Evolutionary conservation across 495 filamentous ascomycete species (phyloP), one percentile per base, ranked within the genome.

Genomic region (Penicillium simplicissimum): DNA sequence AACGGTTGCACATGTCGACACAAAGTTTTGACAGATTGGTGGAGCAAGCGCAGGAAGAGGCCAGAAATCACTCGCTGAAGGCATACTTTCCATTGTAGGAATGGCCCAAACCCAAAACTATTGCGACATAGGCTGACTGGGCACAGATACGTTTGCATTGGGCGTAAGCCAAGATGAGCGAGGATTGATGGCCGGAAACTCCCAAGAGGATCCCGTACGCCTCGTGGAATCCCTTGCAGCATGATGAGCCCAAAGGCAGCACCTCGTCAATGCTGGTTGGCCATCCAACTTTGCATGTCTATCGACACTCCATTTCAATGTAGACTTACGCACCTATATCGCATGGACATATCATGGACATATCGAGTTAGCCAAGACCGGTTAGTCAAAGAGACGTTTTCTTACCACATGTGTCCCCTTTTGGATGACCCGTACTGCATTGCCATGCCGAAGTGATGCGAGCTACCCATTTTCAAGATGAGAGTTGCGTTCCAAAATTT

Each of bases 71-170:
- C 47, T 79, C 78, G 34, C 77, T 88, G 62, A 93, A 88, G 79
- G 85, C 89, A 58, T 93, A 93, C 71, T 91, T 92, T 61, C 89
- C 88, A 43, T 71, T 92, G 87, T 92, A 71, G 75, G 88, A 82
- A 8, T 37, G 25, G 51, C 11, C 13, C 45, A 11, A 17, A 55
- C 9, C 17, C 8, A 0, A 42, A 11, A 31, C 2, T 34, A 17
- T 31, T 11, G 40, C 28, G 48, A 33, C 45, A 25, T 71, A 74
- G 59, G 73, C 68, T 55, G 36, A 55, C 37, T 19, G 6, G 25
- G 28, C 35, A n/a, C 62, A 85, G 82, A 63, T 84, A 85, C 67
- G 77, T 87, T 58, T 84, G 82, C 68, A 85, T 87, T 60, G 84
- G 83, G 25, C 76, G 78, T 67, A 87, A 87, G 61, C 76, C 80